Percentiles rank a stretch among this genome's conserved stretches.
These are phyloP conservation scores for Fusarium sp. DNA, from an alignment of 2,329 filamentous ascomycete species.

Conservation along the genomic window DNA sequence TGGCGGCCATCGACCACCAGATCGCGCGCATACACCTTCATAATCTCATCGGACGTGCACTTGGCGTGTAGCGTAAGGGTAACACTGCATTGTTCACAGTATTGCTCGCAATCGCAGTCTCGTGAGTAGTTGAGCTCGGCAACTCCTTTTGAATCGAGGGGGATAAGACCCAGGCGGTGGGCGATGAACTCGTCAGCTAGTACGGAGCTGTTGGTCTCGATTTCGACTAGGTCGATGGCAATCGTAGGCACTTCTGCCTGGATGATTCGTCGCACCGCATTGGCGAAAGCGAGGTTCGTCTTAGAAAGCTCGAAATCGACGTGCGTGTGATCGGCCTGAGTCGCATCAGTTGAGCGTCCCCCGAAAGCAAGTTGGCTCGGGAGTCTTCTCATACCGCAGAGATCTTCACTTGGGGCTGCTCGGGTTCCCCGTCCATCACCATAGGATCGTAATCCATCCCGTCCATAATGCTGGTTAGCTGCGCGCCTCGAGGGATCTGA, in stretches of 20 bases:
- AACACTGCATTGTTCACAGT: constrained; percentile 92
- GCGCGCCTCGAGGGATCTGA: constrained; percentile 21
- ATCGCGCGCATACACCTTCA: constrained; percentile 95
- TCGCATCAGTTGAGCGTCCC: constrained; percentile 32
- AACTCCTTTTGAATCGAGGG: constrained; percentile 85
- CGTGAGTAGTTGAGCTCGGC: constrained; percentile 87
- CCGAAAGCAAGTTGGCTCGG: constrained; percentile 7
- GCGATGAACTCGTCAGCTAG: constrained; percentile 96
- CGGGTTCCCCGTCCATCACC: constrained; percentile 69
- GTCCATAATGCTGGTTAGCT: constrained; percentile 50
- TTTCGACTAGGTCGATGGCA: constrained; percentile 93
- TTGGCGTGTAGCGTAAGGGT: constrained; percentile 85
- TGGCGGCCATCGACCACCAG: constrained; percentile 78
- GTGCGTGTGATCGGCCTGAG: constrained; percentile 79
- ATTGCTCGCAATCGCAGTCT: constrained; percentile 96
- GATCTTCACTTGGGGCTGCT: constrained; percentile 70
- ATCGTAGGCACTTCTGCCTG: constrained; percentile 94
- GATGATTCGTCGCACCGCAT: constrained; percentile 90
- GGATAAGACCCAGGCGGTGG: constrained; percentile 90
- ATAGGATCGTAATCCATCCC: constrained; percentile 71
- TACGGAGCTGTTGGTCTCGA: constrained; percentile 94
- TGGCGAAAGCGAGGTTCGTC: constrained; percentile 91
- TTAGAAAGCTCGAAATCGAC: constrained; percentile 94
- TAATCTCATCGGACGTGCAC: constrained; percentile 86
- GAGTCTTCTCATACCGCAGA: constrained; percentile 61